A percentile compares a stretch with the other conserved stretches of the same genome.
These are phyloP conservation scores for Suillus subaureus DNA, from an alignment of 768 basidiomycete genomes.

Conservation along the genomic window DNA sequence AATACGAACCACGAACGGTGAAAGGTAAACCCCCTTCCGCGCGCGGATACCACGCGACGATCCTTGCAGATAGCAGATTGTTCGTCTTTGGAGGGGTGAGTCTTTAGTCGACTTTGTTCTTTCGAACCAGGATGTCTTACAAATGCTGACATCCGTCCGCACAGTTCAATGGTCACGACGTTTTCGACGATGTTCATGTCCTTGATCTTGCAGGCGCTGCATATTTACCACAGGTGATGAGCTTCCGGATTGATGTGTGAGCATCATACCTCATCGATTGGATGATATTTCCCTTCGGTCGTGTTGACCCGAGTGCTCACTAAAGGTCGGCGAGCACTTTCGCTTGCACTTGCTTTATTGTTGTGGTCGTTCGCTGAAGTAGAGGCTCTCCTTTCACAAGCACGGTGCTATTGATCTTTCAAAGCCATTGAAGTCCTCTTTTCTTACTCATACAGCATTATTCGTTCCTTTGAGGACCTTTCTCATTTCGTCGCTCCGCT, in stretches of 20 bases:
- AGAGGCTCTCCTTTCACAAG: neutral
- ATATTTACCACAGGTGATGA: slow-evolving; percentile 88
- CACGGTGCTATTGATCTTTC: neutral
- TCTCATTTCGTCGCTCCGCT: neutral
- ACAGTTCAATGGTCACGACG: slow-evolving; percentile 73
- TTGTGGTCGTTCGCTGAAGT: neutral
- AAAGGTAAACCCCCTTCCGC: slow-evolving; percentile 69
- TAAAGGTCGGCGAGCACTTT: neutral
- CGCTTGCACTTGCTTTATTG: neutral
- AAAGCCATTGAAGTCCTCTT: neutral
- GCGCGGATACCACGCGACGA: slow-evolving; percentile 84
- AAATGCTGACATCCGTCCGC: slow-evolving; percentile 11
- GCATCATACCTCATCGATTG: neutral
- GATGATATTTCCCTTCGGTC: neutral
- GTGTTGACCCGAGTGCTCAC: neutral
- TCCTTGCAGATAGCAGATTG: slow-evolving; percentile 82
- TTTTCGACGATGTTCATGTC: slow-evolving; percentile 84
- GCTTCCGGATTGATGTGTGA: slow-evolving; percentile 57
- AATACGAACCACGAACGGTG: slow-evolving; percentile 75
- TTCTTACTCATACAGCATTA: neutral
- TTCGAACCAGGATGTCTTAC: neutral
- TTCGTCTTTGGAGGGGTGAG: slow-evolving; percentile 79
- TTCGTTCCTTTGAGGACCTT: neutral
- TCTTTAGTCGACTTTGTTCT: slow-evolving; percentile 2
- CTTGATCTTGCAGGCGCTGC: slow-evolving; percentile 87